Base-by-base conservation (phyloP, 2,329 filamentous ascomycete species). In the Chalara sp. region DNA sequence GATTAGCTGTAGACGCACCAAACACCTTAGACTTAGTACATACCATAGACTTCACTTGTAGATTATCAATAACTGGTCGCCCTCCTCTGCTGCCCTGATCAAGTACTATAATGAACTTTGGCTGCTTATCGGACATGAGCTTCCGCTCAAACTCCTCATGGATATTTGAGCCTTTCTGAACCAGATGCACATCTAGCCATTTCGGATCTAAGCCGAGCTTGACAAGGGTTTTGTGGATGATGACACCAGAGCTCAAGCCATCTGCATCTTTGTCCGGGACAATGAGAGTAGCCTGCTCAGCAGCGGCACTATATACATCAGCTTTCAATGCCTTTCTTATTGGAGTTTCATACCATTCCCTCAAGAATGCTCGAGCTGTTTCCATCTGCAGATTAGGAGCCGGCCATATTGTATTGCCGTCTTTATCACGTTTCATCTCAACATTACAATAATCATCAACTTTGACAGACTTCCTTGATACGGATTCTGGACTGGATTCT, bases 211-310 rank as follows among this genome's bases (percentile, higher is more conserved):
- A 71, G 2, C 83, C 83, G 0, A 87, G 74, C 1, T 78, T 66
- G 1, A 76, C 64, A 4, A 87, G 69, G 0, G 81, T 84, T 49
- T 76, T 77, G 50, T 79, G 70, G 2, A 87, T 63, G 32, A 86
- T 86, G 1, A 77, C 76, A 1, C 83, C 84, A 2, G 83, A 79
- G 2, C 77, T 77, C 3, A 87, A 68, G 0, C 83, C 84, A 63
- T 87, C 83, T 3, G 81, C 81, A 57, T 86, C 83, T 60, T 86
- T 86, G 61, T 87, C 83, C 0, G 84, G 84, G 0, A 86, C 72
- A 11, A 87, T 80, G 13, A 86, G 65, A 1, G 76, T 78, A 35
- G 67, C 70, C 50, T 78, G 72, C 7, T 72, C 66, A 8, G 76
- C 67, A 12, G 68, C 59, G 13, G 74, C 80, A 63, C 81, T 83